phyloP scores from a whole-genome alignment of 176 grass and related monocot genomes.

The Zoysia pacifica region DNA sequence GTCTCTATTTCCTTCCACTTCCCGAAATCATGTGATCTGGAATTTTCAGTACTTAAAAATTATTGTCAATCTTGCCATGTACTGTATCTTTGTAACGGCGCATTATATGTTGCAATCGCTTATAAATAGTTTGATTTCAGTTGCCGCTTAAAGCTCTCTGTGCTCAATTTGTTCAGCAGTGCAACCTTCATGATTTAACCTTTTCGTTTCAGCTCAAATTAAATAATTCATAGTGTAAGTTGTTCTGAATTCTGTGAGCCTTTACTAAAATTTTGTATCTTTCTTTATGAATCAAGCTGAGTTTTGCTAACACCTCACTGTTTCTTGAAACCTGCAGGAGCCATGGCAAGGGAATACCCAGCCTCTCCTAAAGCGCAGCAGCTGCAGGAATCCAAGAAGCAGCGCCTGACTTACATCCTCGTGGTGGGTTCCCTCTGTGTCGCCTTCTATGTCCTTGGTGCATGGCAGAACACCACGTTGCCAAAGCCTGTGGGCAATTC shows the following conservation, averaged over 20 bases:
- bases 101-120: background rate
- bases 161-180: background rate
- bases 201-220: constrained; percentile 4
- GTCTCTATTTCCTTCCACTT: background rate
- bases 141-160: background rate
- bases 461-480: constrained; percentile 73
- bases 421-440: constrained; percentile 67
- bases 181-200: background rate
- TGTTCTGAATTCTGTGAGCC: no score
- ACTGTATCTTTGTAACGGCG: background rate
- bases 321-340: constrained; percentile 59
- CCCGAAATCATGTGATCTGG: background rate
- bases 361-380: constrained; percentile 77
- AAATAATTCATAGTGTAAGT: background rate
- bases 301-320: constrained; percentile 4
- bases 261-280: background rate
- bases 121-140: background rate
- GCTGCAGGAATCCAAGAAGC: constrained; percentile 64
- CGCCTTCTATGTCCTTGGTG: constrained; percentile 78
- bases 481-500: constrained; percentile 42
- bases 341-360: constrained; percentile 75
- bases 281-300: background rate
- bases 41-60: constrained; percentile 18
- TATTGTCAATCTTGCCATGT: background rate
- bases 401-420: constrained; percentile 71